These are phyloP conservation scores for Davidsoniella neocaledoniae DNA, from an alignment of 2,329 filamentous ascomycete genomes.

Conservation along the genomic window DNA sequence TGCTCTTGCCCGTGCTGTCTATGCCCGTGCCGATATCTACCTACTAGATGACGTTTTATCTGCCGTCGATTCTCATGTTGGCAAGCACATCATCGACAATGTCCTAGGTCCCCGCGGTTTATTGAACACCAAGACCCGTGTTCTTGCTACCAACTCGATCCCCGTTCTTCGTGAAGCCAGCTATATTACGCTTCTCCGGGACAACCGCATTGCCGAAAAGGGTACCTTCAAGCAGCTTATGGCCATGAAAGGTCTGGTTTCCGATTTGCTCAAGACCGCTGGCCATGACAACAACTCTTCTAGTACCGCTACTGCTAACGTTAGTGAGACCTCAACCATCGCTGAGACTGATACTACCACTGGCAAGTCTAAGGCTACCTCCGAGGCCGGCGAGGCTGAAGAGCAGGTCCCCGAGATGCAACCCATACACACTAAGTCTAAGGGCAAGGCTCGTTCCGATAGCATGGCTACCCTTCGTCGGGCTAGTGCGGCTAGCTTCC, in stretches of 20 bases:
- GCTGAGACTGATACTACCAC: conserved; percentile 29
- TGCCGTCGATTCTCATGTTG: conserved; percentile 96
- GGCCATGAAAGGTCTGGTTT: conserved; percentile 83
- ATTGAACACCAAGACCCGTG: conserved; percentile 69
- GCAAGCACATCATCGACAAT: conserved; percentile 83
- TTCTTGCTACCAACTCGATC: conserved; percentile 90
- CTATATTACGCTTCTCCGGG: conserved; percentile 69
- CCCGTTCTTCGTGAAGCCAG: conserved; percentile 78
- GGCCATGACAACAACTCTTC: conserved; percentile 36
- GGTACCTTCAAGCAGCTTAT: conserved; percentile 84
- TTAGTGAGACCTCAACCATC: conserved; percentile 40
- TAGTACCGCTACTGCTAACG: conserved; percentile 19
- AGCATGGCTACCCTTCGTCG: conserved; percentile 73
- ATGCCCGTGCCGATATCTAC: conserved; percentile 92
- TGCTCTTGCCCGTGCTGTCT: conserved; percentile 82
- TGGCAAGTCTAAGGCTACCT: conserved; percentile 19
- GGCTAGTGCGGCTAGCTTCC: conserved; percentile 83
- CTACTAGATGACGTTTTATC: conserved; percentile 87
- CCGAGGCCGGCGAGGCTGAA: conserved; percentile 63
- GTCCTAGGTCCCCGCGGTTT: conserved; percentile 77
- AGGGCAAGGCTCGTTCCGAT: conserved; percentile 40
- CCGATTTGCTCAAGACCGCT: conserved; percentile 64
- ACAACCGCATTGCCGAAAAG: conserved; percentile 68
- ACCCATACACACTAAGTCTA: conserved; percentile 38
- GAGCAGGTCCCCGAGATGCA: conserved; percentile 60